A percentile compares a stretch with the other conserved stretches of the same genome.
Evolutionary conservation across 106 monocot species (phyloP).

Genomic region (Iris macrosiphon): DNA sequence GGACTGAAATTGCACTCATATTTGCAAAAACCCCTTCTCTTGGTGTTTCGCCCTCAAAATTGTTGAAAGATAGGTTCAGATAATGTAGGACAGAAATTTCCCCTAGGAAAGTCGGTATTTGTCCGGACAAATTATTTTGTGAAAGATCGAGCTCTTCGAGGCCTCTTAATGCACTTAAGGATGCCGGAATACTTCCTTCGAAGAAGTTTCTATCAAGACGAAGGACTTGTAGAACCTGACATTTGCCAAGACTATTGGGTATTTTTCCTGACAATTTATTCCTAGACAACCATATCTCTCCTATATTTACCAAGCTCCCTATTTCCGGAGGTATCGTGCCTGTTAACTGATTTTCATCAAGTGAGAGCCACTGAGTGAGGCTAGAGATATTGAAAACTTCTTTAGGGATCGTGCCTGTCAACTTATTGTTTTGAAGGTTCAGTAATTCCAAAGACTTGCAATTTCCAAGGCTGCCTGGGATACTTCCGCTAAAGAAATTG

Average conservation of each 20-base stretch:
- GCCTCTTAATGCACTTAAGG: background rate
- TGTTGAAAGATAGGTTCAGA: no score
- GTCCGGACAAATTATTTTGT: background rate
- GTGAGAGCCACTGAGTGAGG: no score
- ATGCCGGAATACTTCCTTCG: conserved; percentile 7
- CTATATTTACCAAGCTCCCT: conserved; percentile 9
- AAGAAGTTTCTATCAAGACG: conserved; percentile 2
- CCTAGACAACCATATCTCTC: background rate
- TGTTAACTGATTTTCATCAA: conserved; percentile 15
- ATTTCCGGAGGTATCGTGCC: conserved; percentile 20
- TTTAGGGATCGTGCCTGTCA: conserved; percentile 16
- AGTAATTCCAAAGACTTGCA: background rate
- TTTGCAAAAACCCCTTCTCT: no score
- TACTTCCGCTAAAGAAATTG: conserved; percentile 7
- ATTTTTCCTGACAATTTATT: conserved; percentile 25
- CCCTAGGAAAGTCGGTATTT: no score
- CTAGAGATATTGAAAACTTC: background rate
- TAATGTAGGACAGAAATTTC: no score
- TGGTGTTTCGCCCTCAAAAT: no score
- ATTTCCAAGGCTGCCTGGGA: conserved; percentile 8
- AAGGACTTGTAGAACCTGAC: conserved; percentile 11
- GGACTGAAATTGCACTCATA: no score
- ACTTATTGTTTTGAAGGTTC: conserved; percentile 12
- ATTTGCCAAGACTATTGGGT: conserved; percentile 18
- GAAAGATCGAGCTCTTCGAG: background rate